These are phyloP conservation scores for Aspergillus heteromorphus DNA, from an alignment of 495 filamentous ascomycete genomes.

Conservation along the genomic window DNA sequence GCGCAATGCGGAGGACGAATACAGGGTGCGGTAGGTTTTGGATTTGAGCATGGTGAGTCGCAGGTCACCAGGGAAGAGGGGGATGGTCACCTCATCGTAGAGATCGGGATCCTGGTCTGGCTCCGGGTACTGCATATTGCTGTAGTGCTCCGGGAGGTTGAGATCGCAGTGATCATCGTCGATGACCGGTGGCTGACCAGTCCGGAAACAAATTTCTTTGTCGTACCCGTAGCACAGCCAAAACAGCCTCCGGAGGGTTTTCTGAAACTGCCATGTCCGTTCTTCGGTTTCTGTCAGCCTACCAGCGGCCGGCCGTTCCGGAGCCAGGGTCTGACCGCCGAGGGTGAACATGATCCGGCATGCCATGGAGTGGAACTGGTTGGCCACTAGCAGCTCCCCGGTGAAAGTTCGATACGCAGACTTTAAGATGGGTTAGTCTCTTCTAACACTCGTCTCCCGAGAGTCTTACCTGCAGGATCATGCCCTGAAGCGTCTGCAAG, in stretches of 20 bases:
- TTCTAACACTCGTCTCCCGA: no score
- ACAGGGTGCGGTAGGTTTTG: constrained; percentile 28
- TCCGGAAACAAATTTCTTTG: constrained; percentile 32
- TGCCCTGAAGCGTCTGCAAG: neutral
- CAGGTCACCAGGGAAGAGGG: constrained; percentile 25
- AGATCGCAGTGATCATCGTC: constrained; percentile 36
- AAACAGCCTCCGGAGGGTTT: constrained; percentile 28
- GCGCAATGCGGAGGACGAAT: constrained; percentile 24
- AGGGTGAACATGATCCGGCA: neutral
- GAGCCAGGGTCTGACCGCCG: neutral
- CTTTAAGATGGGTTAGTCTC: no score
- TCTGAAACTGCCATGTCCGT: neutral
- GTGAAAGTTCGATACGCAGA: neutral
- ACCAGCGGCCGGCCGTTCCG: neutral
- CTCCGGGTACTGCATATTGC: neutral
- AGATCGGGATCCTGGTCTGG: neutral
- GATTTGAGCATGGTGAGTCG: constrained; percentile 31
- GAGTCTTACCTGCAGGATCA: neutral
- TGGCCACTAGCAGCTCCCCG: neutral
- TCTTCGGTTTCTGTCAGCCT: neutral
- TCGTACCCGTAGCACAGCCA: constrained; percentile 36
- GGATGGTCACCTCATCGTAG: constrained; percentile 13
- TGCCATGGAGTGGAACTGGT: neutral
- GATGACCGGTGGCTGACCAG: constrained; percentile 32
- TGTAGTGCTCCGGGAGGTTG: constrained; percentile 23